These are phyloP conservation scores for Gamarada debralockiae DNA, from an alignment of 495 filamentous ascomycete species.

Conservation along the genomic window DNA sequence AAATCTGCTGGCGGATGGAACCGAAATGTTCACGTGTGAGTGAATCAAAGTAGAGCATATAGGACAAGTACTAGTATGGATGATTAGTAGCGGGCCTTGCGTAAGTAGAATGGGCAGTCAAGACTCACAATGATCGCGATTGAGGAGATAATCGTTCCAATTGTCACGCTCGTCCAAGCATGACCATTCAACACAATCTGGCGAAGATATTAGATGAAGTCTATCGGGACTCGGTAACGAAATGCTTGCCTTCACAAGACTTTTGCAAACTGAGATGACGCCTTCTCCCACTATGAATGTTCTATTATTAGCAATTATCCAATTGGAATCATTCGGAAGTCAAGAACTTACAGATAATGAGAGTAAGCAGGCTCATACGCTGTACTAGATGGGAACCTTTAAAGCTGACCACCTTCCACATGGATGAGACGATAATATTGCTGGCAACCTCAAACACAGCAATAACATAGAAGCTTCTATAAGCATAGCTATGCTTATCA, in stretches of 20 bases:
- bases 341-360: constrained; percentile 50
- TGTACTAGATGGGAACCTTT: constrained; percentile 59
- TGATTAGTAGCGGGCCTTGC: not conserved
- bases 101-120: not conserved
- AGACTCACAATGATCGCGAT: constrained; percentile 19
- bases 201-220: not conserved
- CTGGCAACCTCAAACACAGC: constrained; percentile 3
- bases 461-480: constrained; percentile 12
- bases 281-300: constrained; percentile 5
- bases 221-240: not conserved
- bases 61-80: constrained; percentile 54
- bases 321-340: constrained; percentile 5
- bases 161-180: not conserved
- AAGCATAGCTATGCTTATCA: constrained; percentile 13
- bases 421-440: constrained; percentile 7
- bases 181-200: not conserved
- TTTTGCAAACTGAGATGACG: constrained; percentile 49
- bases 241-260: constrained; percentile 7
- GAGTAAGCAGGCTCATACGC: constrained; percentile 60
- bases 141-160: constrained; percentile 21
- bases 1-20: constrained; percentile 57
- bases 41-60: constrained; percentile 69
- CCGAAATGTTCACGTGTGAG: constrained; percentile 45
- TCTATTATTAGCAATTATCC: not conserved
- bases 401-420: constrained; percentile 46